Conservation (phyloP, 148 eudicot genomes). For the Chenopodium quinoa region DNA sequence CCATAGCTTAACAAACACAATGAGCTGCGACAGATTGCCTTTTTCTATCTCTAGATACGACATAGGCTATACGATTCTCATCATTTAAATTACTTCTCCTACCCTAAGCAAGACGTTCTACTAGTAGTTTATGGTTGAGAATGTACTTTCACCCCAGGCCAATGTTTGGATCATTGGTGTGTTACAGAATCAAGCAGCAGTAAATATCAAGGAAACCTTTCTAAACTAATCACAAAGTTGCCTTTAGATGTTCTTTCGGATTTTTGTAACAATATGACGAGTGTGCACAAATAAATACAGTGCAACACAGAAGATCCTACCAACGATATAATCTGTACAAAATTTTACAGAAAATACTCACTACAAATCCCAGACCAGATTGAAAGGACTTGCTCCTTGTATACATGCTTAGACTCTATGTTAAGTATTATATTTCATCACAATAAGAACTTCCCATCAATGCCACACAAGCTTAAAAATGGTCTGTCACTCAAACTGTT, state of each 20-base stretch:
- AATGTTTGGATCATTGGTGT: not conserved
- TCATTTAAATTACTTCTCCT: no score
- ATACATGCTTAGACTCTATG: conserved; percentile 2
- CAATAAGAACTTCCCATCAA: not conserved
- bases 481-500: not conserved
- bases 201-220: not conserved
- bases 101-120: no score
- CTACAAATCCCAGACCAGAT: not conserved
- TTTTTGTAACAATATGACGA: no score
- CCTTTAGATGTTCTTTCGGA: no score
- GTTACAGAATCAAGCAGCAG: not conserved
- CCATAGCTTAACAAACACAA: no score
- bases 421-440: not conserved
- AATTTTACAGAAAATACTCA: not conserved
- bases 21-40: no score
- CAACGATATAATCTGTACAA: not conserved
- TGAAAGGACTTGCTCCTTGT: not conserved
- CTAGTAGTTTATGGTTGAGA: not conserved
- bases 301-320: not conserved
- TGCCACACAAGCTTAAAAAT: not conserved
- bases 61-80: no score
- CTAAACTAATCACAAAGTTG: not conserved
- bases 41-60: no score
- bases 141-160: not conserved
- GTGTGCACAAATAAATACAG: not conserved